A percentile compares a stretch with the other conserved stretches of the same genome.
phyloP scores from a whole-genome alignment of 257 asterid species.

The Sherardia arvensis region DNA sequence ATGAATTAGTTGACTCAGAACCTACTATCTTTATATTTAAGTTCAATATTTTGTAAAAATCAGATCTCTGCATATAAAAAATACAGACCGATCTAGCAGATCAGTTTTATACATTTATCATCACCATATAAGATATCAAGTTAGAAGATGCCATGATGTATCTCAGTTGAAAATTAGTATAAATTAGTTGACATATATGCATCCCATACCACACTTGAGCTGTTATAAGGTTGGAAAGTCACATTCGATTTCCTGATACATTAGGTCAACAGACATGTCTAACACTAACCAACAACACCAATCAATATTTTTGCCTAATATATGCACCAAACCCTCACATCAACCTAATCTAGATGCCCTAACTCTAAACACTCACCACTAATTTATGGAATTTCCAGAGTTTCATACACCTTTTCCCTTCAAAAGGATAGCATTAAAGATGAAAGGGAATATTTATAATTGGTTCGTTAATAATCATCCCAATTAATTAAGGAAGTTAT shows the following conservation, averaged over 20 bases:
- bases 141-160: too few relatives aligned
- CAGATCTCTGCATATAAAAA: too few relatives aligned
- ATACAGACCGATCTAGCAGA: too few relatives aligned
- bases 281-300: background rate
- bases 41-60: too few relatives aligned
- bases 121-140: too few relatives aligned
- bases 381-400: background rate
- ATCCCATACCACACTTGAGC: slow-evolving; percentile 43
- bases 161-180: background rate
- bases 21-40: too few relatives aligned
- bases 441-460: background rate
- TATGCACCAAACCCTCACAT: background rate
- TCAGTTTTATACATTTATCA: too few relatives aligned
- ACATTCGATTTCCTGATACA: slow-evolving; percentile 54
- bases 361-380: background rate
- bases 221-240: slow-evolving; percentile 76
- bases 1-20: too few relatives aligned
- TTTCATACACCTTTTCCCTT: background rate
- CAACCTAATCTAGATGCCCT: background rate
- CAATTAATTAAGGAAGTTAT: background rate
- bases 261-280: background rate
- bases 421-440: background rate
- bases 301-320: background rate
- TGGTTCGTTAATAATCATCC: background rate
- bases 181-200: slow-evolving; percentile 17